Conservation (phyloP, 2,329 filamentous ascomycete species). For the Fusarium sp. region DNA sequence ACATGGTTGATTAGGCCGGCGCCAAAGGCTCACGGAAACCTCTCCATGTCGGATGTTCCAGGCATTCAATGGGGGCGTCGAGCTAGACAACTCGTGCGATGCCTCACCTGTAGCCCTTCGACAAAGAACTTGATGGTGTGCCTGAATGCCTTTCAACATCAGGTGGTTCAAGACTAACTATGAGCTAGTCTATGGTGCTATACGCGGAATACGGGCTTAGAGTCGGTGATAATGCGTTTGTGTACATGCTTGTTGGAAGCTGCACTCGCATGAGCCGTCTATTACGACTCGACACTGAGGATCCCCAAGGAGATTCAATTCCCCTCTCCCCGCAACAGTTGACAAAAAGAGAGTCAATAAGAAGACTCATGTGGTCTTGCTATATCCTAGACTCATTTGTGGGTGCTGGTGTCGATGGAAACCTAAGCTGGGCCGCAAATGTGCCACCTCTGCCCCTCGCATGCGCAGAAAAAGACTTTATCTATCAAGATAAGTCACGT, state of each 20-base stretch:
- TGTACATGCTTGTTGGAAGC: constrained; percentile 5
- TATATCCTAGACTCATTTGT: constrained; percentile 8
- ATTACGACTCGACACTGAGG: not conserved
- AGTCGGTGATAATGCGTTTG: constrained; percentile 1
- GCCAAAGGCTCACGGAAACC: not conserved
- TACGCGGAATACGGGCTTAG: constrained; percentile 5
- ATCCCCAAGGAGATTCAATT: not conserved
- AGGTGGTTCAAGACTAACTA: not conserved
- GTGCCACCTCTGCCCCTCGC: not conserved
- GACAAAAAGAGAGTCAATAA: not conserved
- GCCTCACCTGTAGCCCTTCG: not conserved
- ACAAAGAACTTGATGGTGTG: not conserved
- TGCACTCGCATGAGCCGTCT: constrained; percentile 2
- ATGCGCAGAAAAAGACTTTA: not conserved
- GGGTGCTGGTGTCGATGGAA: not conserved
- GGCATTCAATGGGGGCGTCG: not conserved
- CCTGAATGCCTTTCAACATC: not conserved
- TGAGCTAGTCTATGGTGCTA: not conserved
- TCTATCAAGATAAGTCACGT: not conserved
- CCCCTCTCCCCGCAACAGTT: not conserved
- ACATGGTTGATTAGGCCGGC: not conserved
- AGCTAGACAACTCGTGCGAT: not conserved
- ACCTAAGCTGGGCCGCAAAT: not conserved
- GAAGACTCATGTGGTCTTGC: constrained; percentile 6
- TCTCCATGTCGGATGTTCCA: not conserved